Percentiles rank a stretch among this genome's conserved stretches.
Conservation (phyloP, 2,329 filamentous ascomycete species). For the Neofusicoccum parvum region DNA sequence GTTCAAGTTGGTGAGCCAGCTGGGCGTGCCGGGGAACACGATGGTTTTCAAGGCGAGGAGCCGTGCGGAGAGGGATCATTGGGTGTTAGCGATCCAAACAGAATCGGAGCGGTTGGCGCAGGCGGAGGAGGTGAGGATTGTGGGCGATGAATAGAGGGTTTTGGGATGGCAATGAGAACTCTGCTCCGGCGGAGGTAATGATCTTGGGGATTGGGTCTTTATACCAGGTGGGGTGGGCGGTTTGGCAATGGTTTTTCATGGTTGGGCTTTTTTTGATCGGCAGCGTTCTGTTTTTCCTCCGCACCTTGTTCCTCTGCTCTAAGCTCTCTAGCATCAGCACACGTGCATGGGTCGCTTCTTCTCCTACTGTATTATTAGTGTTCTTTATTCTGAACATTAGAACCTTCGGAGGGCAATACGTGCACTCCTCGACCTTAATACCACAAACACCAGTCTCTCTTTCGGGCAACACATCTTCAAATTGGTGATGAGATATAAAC, state of each 20-base stretch:
- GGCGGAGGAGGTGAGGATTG: conserved; percentile 49
- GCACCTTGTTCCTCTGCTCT: neutral
- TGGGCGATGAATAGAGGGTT: neutral
- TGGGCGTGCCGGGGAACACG: conserved; percentile 63
- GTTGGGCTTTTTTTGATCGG: neutral
- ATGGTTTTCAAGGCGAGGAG: conserved; percentile 68
- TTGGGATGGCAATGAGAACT: neutral
- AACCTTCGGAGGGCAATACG: too few species aligned
- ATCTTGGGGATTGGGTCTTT: neutral
- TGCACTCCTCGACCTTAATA: too few species aligned
- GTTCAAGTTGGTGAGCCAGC: conserved; percentile 61
- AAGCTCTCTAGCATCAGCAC: neutral
- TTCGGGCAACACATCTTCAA: too few species aligned
- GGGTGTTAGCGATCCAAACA: conserved; percentile 66
- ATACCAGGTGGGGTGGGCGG: too few species aligned
- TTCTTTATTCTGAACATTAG: neutral
- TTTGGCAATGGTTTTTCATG: neutral
- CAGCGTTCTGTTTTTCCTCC: too few species aligned
- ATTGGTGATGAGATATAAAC: too few species aligned
- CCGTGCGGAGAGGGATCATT: conserved; percentile 66
- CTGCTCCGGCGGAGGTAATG: neutral
- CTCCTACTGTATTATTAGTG: neutral
- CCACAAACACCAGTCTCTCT: too few species aligned
- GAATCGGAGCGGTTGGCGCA: conserved; percentile 65
- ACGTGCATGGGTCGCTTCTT: neutral